phyloP scores from a whole-genome alignment of 352 stramenopile species.

The Phytophthora nicotianae region DNA sequence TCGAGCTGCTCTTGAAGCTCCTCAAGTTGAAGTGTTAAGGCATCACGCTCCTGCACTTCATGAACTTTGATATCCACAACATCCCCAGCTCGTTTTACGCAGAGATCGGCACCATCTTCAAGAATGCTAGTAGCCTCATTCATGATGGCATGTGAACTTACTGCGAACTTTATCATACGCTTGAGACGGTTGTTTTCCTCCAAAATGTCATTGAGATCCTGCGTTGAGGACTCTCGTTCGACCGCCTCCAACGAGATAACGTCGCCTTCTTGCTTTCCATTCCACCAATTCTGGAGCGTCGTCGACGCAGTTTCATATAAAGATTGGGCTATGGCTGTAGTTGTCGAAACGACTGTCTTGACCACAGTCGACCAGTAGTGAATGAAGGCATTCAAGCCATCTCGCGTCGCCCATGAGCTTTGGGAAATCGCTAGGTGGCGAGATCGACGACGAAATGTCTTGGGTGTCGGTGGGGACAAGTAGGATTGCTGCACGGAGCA shows the following conservation, averaged over 20 bases:
- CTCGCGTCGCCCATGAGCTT: constrained; percentile 13
- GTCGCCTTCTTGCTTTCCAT: constrained; percentile 4
- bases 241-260: constrained; percentile 18
- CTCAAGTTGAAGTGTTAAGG: constrained; percentile 22
- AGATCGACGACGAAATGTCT: constrained; percentile 27
- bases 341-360: constrained; percentile 20
- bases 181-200: constrained; percentile 34
- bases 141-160: constrained; percentile 33
- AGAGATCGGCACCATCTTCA: constrained; percentile 20
- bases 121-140: constrained; percentile 32
- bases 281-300: constrained; percentile 29
- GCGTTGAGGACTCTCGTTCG: constrained; percentile 4
- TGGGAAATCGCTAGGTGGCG: constrained; percentile 7
- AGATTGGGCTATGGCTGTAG: constrained; percentile 7
- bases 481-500: constrained; percentile 15
- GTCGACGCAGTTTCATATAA: constrained; percentile 17
- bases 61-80: constrained; percentile 23
- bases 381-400: constrained; percentile 11
- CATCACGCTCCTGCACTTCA: constrained; percentile 21
- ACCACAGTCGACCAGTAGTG: constrained; percentile 24
- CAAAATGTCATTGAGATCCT: constrained; percentile 22
- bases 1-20: constrained; percentile 26
- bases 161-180: constrained; percentile 30
- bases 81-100: constrained; percentile 26
- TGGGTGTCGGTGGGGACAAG: constrained; percentile 21